Percentiles rank a stretch among this genome's conserved stretches.
Conservation (phyloP, 805 yeast genomes). For the Candida railenensis region DNA sequence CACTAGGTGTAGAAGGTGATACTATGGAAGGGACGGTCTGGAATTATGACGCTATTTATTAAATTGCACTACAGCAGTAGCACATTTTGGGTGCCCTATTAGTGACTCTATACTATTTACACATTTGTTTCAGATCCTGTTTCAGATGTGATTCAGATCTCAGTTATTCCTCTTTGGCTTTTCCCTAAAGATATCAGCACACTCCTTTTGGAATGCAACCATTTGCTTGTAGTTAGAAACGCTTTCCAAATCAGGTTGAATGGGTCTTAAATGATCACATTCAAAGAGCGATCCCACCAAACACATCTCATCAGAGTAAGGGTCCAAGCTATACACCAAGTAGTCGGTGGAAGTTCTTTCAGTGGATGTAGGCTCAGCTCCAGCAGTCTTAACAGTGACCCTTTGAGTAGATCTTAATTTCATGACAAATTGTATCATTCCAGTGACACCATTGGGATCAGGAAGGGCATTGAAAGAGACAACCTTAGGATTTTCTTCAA, state of each 20-base stretch:
- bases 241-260: constrained; percentile 32
- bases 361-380: constrained; percentile 16
- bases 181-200: constrained; percentile 43
- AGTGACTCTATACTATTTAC: neutral
- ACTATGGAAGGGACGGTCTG: too few relatives aligned
- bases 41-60: neutral
- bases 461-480: constrained; percentile 69
- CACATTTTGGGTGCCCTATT: too few relatives aligned
- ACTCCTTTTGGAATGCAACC: constrained; percentile 25
- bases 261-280: constrained; percentile 33
- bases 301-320: constrained; percentile 35
- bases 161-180: constrained; percentile 21
- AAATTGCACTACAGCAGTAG: too few relatives aligned
- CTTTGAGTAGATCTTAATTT: constrained; percentile 38
- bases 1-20: neutral
- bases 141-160: neutral
- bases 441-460: constrained; percentile 37
- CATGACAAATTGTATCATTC: constrained; percentile 39
- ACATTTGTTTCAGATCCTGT: neutral
- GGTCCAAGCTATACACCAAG: constrained; percentile 39
- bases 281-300: constrained; percentile 43
- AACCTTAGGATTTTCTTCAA: constrained; percentile 70
- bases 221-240: constrained; percentile 17
- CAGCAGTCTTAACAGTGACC: constrained; percentile 22
- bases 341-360: constrained; percentile 34